phyloP scores from a whole-genome alignment of 1,139 yeast genomes.

The Candida tetrigidarum region DNA sequence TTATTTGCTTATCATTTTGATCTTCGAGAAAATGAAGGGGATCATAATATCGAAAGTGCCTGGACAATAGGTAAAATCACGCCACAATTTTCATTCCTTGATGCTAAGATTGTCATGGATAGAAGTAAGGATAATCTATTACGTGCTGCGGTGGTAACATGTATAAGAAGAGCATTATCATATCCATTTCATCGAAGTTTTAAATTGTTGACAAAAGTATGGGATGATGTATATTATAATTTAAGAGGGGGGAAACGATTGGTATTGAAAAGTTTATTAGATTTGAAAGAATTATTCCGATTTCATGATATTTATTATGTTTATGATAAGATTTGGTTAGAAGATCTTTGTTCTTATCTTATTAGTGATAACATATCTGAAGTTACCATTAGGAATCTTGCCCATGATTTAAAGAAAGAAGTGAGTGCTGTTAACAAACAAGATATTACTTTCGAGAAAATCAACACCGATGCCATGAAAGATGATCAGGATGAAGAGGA shows the following conservation, averaged over 20 bases:
- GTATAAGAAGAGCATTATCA: conserved; percentile 71
- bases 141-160: conserved; percentile 58
- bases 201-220: conserved; percentile 58
- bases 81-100: conserved; percentile 79
- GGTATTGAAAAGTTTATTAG: conserved; percentile 61
- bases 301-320: conserved; percentile 88
- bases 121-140: conserved; percentile 34
- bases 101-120: conserved; percentile 47
- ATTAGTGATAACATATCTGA: conserved; percentile 59
- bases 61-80: conserved; percentile 90
- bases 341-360: conserved; percentile 83
- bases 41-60: conserved; percentile 82
- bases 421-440: conserved; percentile 25
- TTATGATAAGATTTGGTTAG: conserved; percentile 78
- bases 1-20: conserved; percentile 80
- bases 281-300: conserved; percentile 73
- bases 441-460: conserved; percentile 45
- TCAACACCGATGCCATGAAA: conserved; percentile 24
- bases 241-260: conserved; percentile 72
- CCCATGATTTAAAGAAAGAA: conserved; percentile 61
- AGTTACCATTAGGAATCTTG: conserved; percentile 57
- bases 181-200: conserved; percentile 83
- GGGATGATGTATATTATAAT: conserved; percentile 75
- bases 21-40: conserved; percentile 74
- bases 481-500: conserved; percentile 21